Evolutionary conservation across 2,329 filamentous ascomycete species (phyloP), one percentile per base, ranked within the genome.

Genomic region (Ophiostoma ulmi): DNA sequence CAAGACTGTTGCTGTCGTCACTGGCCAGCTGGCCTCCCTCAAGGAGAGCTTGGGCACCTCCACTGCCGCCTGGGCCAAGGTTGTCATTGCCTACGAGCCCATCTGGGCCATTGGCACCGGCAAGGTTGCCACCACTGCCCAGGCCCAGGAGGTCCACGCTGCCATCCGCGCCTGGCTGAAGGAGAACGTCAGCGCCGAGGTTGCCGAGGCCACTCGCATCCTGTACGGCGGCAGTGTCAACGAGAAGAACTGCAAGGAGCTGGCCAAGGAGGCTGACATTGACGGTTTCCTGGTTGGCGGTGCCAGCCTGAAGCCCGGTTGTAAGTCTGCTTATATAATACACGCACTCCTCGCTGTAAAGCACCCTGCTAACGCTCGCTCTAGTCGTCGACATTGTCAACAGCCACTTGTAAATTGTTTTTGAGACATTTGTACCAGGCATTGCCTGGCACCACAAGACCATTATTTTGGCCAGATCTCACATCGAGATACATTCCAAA

Each of bases 261-360:
- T 99, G 77, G 89, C 91, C 80, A 94, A 93, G 86, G 89, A 98
- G 88, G 81, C 88, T 74, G 95, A 99, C 82, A 97, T 99, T 81
- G 95, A 99, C 81, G 95, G 95, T 72, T 98, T 98, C 90, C 87
- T 98, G 76, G 94, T 98, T 75, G 94, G 94, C 75, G 94, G 94
- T 82, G 94, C 94, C 79, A 95, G 91, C 81, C 88, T 98, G 84
- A 98, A 98, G 90, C 94, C 94, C 79, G 94, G 92, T 75, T 97
- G 90, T 93, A 83, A 86, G 90, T 85, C 64, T 20, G 26, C 7
- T 35, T 35, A 7, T 6, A 4, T 35, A 63, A 20, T 39, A 52
- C 10, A 39, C 2, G 36, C 17, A 41, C 2, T 4, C 22, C 26
- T 38, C 10, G 5, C 1, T 36, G 31, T 13, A 13, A n/a, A 7